phyloP scores from a whole-genome alignment of 441 rosid species.

The Bruguiera hainesii region DNA sequence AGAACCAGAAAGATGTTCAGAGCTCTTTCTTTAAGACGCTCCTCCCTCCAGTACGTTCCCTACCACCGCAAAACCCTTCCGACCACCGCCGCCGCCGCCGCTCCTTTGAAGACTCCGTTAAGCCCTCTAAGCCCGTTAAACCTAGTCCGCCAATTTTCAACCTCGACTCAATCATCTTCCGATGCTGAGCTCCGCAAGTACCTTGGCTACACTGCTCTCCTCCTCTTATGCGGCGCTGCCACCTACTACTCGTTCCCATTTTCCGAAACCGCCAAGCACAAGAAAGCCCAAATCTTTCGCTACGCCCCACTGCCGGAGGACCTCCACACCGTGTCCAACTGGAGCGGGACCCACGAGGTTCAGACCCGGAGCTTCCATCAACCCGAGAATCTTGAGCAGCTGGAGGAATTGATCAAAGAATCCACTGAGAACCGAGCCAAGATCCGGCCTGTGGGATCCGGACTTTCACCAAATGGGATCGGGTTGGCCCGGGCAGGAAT shows the following conservation, averaged over 20 bases:
- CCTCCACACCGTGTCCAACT: constrained; percentile 89
- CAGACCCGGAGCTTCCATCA: constrained; percentile 82
- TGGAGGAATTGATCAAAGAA: constrained; percentile 68
- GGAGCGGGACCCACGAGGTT: constrained; percentile 99
- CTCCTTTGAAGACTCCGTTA: constrained; percentile 5
- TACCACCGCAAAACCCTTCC: constrained; percentile 15
- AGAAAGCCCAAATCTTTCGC: constrained; percentile 84
- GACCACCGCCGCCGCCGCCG: constrained; percentile 38
- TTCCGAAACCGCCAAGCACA: constrained; percentile 75
- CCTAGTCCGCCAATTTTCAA: constrained; percentile 31
- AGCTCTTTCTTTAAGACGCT: constrained; percentile 22
- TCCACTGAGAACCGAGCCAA: constrained; percentile 47
- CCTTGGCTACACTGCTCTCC: constrained; percentile 76
- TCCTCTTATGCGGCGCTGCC: constrained; percentile 68
- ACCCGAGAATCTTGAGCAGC: constrained; percentile 66
- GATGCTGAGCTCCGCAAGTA: constrained; percentile 72
- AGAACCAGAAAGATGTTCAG: constrained; percentile 16
- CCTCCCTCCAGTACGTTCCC: constrained; percentile 21
- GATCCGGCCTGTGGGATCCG: constrained; percentile 96
- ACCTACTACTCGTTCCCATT: constrained; percentile 93
- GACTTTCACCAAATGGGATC: constrained; percentile 87
- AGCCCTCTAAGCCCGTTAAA: constrained; percentile 27
- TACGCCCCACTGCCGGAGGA: constrained; percentile 93
- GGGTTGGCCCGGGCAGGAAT: constrained; percentile 83
- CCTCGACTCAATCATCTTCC: constrained; percentile 43